Percentiles rank a stretch among this genome's conserved stretches.
These are phyloP conservation scores for Chaetothyriales sp. DNA, from an alignment of 2,329 filamentous ascomycete genomes.

Conservation along the genomic window DNA sequence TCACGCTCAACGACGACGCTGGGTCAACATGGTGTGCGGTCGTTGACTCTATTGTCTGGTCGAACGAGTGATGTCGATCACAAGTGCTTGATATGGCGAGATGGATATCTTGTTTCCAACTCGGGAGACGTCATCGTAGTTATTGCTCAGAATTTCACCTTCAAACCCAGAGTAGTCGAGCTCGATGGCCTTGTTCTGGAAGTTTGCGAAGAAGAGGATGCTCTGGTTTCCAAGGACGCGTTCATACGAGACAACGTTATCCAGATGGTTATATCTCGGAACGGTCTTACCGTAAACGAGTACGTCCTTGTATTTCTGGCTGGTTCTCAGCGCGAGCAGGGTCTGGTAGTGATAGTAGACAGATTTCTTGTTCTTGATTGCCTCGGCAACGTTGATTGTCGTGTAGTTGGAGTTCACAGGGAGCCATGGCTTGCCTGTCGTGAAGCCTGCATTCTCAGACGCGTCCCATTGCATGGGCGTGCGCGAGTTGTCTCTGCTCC, in stretches of 20 bases:
- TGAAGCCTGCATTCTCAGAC: conserved; percentile 44
- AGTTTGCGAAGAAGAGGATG: conserved; percentile 1
- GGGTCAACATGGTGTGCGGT: no score
- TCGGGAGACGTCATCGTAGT: not conserved
- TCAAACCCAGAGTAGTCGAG: not conserved
- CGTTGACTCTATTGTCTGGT: no score
- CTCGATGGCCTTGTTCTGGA: not conserved
- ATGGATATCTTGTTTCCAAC: not conserved
- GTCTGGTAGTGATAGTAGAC: conserved; percentile 1
- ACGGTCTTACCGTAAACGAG: conserved; percentile 1
- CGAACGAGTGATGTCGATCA: no score
- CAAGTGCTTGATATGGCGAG: no score
- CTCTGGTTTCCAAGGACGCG: not conserved
- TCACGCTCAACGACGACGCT: no score
- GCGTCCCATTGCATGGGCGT: conserved; percentile 52
- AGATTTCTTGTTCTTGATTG: conserved; percentile 1
- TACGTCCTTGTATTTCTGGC: not conserved
- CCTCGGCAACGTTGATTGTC: conserved; percentile 6
- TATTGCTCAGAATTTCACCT: conserved; percentile 1
- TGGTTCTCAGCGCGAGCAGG: not conserved
- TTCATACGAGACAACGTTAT: conserved; percentile 4
- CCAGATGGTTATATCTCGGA: conserved; percentile 1
- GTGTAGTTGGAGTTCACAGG: conserved; percentile 39
- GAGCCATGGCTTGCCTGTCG: conserved; percentile 40
- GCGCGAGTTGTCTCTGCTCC: conserved; percentile 42